These are phyloP conservation scores for Mimosa pudica DNA, from an alignment of 306 rosid genomes.

Conservation along the genomic window DNA sequence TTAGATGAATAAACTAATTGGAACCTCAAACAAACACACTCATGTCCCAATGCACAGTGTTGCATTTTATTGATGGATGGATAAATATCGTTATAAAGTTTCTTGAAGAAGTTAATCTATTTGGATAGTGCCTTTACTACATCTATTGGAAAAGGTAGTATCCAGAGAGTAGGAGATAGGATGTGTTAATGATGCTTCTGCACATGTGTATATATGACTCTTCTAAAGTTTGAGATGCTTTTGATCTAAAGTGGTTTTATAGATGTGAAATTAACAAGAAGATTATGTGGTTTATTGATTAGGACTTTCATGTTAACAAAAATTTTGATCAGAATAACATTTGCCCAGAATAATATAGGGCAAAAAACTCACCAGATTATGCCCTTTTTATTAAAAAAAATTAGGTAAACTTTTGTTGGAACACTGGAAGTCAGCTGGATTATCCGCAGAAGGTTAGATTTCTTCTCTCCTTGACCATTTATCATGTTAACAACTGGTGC, in stretches of 20 bases:
- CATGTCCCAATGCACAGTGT: not conserved
- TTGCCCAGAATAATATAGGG: conserved; percentile 17
- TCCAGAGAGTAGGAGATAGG: not conserved
- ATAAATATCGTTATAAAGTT: too few species aligned
- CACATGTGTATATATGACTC: not conserved
- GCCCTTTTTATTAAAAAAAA: not conserved
- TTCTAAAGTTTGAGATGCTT: conserved; percentile 3
- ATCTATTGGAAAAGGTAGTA: not conserved
- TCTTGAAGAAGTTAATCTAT: conserved; percentile 4
- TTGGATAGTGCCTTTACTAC: not conserved
- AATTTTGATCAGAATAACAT: conserved; percentile 13
- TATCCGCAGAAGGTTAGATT: conserved; percentile 66
- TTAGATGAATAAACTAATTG: not conserved
- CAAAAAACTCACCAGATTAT: conserved; percentile 26
- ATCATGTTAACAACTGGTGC: conserved; percentile 10
- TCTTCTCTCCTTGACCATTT: conserved; percentile 5
- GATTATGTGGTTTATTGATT: not conserved
- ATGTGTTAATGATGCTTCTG: not conserved
- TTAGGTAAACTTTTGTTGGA: conserved; percentile 75
- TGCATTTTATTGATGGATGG: not conserved
- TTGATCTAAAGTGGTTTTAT: conserved; percentile 11
- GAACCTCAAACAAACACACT: conserved; percentile 21
- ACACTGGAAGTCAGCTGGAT: conserved; percentile 72
- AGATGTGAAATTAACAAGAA: conserved; percentile 23
- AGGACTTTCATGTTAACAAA: not conserved